Conservation (phyloP, 192 early-diverging fungal species). For the Rhizophagus clarus region DNA sequence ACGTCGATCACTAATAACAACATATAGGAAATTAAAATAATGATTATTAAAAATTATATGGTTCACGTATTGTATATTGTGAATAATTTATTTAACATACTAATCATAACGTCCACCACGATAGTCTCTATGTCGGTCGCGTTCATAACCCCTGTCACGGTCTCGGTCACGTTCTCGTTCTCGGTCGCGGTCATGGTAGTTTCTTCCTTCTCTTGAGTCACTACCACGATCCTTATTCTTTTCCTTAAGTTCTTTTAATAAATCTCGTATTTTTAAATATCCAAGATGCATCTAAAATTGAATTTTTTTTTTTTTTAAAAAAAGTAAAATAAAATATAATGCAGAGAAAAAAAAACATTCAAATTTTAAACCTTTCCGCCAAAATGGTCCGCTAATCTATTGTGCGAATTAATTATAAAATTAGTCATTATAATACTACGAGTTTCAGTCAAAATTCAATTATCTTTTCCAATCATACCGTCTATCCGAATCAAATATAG, state of each 20-base stretch:
- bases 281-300: constrained; percentile 52
- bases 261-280: constrained; percentile 53
- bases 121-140: constrained; percentile 13
- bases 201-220: constrained; percentile 6
- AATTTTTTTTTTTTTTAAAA: background rate
- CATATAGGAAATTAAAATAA: constrained; percentile 14
- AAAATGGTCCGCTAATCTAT: constrained; percentile 50
- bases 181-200: background rate
- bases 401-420: background rate
- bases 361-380: constrained; percentile 46
- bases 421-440: background rate
- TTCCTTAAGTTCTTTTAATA: constrained; percentile 49
- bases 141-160: constrained; percentile 21
- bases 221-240: constrained; percentile 4
- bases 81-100: background rate
- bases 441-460: background rate
- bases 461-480: constrained; percentile 28
- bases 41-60: background rate
- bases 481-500: constrained; percentile 54
- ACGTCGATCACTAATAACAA: constrained; percentile 23
- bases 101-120: constrained; percentile 30
- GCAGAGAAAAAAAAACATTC: background rate
- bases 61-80: no score
- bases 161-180: constrained; percentile 13
- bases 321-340: background rate